Conservation (phyloP, 2,329 filamentous ascomycete genomes). For the Scedosporium minutisporum region DNA sequence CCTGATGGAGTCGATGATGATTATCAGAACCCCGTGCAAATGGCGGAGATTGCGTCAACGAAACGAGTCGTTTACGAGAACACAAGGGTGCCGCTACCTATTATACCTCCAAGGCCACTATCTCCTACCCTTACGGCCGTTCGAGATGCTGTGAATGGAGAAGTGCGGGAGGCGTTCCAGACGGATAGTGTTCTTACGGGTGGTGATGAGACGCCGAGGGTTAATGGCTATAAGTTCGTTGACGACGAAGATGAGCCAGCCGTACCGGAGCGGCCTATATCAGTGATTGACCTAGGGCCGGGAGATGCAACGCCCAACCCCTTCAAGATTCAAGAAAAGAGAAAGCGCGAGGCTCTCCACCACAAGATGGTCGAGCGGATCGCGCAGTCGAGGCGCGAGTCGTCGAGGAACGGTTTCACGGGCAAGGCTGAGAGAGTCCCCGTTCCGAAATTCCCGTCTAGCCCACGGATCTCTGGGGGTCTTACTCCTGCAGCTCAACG, state of each 20-base stretch:
- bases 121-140: slow-evolving; percentile 81
- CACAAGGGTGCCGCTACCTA: slow-evolving; percentile 58
- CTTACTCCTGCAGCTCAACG: slow-evolving; percentile 68
- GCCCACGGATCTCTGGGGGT: slow-evolving; percentile 43
- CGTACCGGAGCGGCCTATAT: slow-evolving; percentile 10
- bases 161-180: slow-evolving; percentile 50
- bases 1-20: slow-evolving; percentile 56
- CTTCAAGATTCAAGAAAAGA: slow-evolving; percentile 68
- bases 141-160: slow-evolving; percentile 72
- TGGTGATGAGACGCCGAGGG: slow-evolving; percentile 72
- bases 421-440: slow-evolving; percentile 50
- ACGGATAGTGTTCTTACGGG: slow-evolving; percentile 40
- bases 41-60: slow-evolving; percentile 58
- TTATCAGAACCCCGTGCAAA: slow-evolving; percentile 54
- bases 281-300: slow-evolving; percentile 47
- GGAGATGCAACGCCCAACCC: slow-evolving; percentile 61
- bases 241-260: slow-evolving; percentile 58
- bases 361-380: slow-evolving; percentile 79
- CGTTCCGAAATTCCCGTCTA: slow-evolving; percentile 62
- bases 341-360: slow-evolving; percentile 71
- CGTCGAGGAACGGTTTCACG: slow-evolving; percentile 48
- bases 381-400: slow-evolving; percentile 58
- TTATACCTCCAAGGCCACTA: slow-evolving; percentile 40
- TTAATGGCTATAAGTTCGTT: slow-evolving; percentile 92
- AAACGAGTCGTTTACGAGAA: slow-evolving; percentile 74